Base-by-base conservation (phyloP, 2,329 filamentous ascomycete species). In the Pseudocercospora pini-densiflorae region DNA sequence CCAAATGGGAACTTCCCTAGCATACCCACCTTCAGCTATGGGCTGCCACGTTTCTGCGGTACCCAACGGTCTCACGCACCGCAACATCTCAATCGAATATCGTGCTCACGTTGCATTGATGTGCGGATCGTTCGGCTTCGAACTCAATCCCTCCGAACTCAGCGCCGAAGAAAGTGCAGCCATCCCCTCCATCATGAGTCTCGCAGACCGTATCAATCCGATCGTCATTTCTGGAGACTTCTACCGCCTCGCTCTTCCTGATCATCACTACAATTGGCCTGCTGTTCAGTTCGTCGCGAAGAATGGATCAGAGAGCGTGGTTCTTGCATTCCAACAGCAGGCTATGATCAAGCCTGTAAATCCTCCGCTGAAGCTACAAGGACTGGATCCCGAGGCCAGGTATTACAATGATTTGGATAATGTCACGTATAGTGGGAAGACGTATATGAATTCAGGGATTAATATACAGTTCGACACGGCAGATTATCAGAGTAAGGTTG, bases 71-170 rank as follows among this genome's bases (percentile, higher is more conserved):
- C 77, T 86, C 36, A 88, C 87, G 0, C 76, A 80, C 0, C 86
- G 88, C 21, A 85, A 82, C 1, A 85, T 85, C 1, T 84, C 87
- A 0, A 81, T 90, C 12, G 75, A 77, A 1, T 90, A 90, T 79
- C 86, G 88, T 36, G 87, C 85, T 0, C 88, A 90, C 63, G 88
- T 90, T 0, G 88, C 88, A 5, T 87, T 89, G 80, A 90, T 90
- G 88, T 88, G 88, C 63, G 88, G 88, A 1, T 88, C 86, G 0
- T 90, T 90, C 70, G 88, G 88, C 0, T 82, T 90, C 10, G 88
- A 90, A 73, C 81, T 90, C 7, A 82, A 89, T 72, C 88, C 88
- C 0, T 78, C 77, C 0, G 80, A 84, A 7, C 82, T 88, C 5
- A 76, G 77, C 0, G 79, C 79, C 0, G 83, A 83, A 12, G 88